phyloP scores from a whole-genome alignment of 164 flowering plant genomes.

The Saururus chinensis region DNA sequence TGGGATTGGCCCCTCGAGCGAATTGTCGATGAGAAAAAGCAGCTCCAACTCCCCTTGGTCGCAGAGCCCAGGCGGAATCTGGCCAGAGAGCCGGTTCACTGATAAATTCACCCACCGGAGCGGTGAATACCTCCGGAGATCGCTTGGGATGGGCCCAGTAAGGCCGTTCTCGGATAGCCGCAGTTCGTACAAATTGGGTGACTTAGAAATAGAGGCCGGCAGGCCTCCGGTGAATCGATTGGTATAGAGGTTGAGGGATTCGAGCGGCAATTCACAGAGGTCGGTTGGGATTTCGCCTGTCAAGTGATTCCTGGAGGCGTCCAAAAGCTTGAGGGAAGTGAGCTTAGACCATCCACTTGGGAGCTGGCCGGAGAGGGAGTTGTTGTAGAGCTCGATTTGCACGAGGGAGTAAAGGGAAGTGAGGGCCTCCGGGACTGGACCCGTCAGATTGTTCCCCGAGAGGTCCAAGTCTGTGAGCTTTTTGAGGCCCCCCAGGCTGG shows the following conservation, averaged over 20 bases:
- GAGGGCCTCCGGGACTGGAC: constrained; percentile 52
- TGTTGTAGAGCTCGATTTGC: constrained; percentile 74
- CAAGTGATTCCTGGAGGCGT: constrained; percentile 60
- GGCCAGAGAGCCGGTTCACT: constrained; percentile 50
- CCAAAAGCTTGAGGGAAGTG: constrained; percentile 34
- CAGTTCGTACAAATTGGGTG: constrained; percentile 26
- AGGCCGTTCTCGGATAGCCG: constrained; percentile 30
- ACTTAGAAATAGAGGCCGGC: constrained; percentile 25
- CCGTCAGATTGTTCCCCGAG: constrained; percentile 40
- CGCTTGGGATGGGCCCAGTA: constrained; percentile 27
- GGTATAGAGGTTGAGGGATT: constrained; percentile 59
- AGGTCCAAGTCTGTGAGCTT: constrained; percentile 57
- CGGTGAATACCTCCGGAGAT: constrained; percentile 35
- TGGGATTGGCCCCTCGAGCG: constrained; percentile 37
- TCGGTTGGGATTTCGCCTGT: constrained; percentile 65
- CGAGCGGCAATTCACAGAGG: constrained; percentile 49
- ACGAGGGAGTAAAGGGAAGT: constrained; percentile 36
- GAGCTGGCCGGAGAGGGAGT: constrained; percentile 58
- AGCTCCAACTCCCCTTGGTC: constrained; percentile 23
- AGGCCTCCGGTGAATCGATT: constrained; percentile 32
- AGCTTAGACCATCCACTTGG: constrained; percentile 51
- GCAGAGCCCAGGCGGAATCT: constrained; percentile 44
- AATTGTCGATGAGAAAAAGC: constrained; percentile 32
- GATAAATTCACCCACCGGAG: constrained; percentile 30
- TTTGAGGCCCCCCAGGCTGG: constrained; percentile 43